Base-by-base conservation (phyloP, 176 grass and related monocot genomes). In the Alloteropsis semialata region DNA sequence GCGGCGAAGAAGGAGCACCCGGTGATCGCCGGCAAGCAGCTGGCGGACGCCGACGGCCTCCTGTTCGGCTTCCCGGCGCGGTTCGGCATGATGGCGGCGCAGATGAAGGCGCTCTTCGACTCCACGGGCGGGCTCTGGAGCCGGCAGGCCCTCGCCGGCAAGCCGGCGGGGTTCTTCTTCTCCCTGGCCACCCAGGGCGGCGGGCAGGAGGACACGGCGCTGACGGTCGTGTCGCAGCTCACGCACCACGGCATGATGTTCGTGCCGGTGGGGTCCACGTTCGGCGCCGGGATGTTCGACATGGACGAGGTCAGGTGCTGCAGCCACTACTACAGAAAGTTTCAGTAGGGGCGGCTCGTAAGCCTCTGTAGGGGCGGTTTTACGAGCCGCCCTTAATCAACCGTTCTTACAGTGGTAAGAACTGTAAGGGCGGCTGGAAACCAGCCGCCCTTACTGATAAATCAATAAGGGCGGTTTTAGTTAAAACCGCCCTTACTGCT, bases 21-120 rank as follows among this genome's bases (percentile, higher is more conserved):
- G 29, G 60, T 63, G 29, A 63, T 9, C 29, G 8, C 60, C 14
- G 60, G 60, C 29, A 63, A 10, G 57, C 58, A 89, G 50, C 82
- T 89, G 9, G 87, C 76, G 0, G 61, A 84, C 82, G 82, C 82
- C 2, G 87, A 89, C 7, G 87, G 87, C 30, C 16, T 89, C 42
- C 82, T 89, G 5, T 89, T 89, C 41, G 87, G 87, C 0, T 89
- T 89, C 82, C 87, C 87, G 33, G 81, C 82, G 8, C 74, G 87
- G 76, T 81, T 89, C 34, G 82, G 87, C 61, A 89, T 81, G 82
- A 89, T 85, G 87, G 82, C 82, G 1, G 63, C 81, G 0, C 87
- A 89, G 76, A 84, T 84, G 82, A 89, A 89, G 61, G 82, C 82
- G 4, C 84, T 85, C 58, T 89, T 89, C 61, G 87, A 89, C 33